Conservation (phyloP, 2,329 filamentous ascomycete species). For the Aspergillus eucalypticola region DNA sequence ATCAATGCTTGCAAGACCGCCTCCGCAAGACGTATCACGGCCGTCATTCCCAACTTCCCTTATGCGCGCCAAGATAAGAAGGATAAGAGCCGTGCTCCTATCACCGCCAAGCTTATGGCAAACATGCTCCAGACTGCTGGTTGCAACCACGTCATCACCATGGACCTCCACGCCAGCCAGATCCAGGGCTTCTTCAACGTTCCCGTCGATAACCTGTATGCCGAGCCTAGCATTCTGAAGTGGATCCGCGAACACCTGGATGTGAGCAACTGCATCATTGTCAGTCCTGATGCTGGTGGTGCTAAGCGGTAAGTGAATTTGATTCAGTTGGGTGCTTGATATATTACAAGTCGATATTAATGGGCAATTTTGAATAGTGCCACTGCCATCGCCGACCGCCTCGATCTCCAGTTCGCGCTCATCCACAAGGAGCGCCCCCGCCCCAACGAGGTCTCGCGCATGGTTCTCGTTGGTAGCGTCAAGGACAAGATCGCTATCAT, state of each 20-base stretch:
- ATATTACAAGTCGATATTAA: neutral
- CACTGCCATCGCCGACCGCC: conserved; percentile 86
- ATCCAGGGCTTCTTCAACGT: conserved; percentile 96
- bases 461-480: conserved; percentile 96
- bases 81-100: conserved; percentile 92
- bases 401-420: conserved; percentile 87
- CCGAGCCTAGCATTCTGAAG: conserved; percentile 84
- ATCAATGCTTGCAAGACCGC: conserved; percentile 91
- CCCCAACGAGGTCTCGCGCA: conserved; percentile 87
- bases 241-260: conserved; percentile 88
- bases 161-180: conserved; percentile 92
- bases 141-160: conserved; percentile 90
- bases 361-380: conserved; percentile 54
- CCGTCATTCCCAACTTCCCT: conserved; percentile 92
- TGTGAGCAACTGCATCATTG: conserved; percentile 83
- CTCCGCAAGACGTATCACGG: conserved; percentile 86
- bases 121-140: conserved; percentile 97
- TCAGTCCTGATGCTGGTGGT: conserved; percentile 91
- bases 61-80: conserved; percentile 98
- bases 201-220: conserved; percentile 80
- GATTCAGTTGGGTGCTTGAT: neutral
- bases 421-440: conserved; percentile 95
- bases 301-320: conserved; percentile 69
- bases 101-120: conserved; percentile 91
- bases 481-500: conserved; percentile 89